Conservation (phyloP, 2,329 filamentous ascomycete species). For the Diplocarpon mali region DNA sequence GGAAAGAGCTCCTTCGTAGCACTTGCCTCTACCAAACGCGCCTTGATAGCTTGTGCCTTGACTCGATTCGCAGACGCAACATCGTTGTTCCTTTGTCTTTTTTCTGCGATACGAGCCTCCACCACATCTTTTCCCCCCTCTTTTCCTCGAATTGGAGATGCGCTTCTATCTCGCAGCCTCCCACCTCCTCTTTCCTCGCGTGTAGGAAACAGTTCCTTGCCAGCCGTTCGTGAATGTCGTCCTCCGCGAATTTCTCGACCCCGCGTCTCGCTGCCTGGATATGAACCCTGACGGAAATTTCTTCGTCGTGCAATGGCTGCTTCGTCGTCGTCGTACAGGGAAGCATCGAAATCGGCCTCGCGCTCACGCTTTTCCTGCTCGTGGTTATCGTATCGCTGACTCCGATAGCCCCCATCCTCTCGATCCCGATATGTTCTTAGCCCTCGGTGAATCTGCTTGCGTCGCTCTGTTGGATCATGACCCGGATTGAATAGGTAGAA, state of each 20-base stretch:
- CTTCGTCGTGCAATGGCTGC: conserved; percentile 26
- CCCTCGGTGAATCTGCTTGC: conserved; percentile 37
- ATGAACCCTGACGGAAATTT: conserved; percentile 26
- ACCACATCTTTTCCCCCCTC: conserved; percentile 34
- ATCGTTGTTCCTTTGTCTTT: conserved; percentile 10
- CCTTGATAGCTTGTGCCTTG: conserved; percentile 36
- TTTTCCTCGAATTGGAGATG: conserved; percentile 25
- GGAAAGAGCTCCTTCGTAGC: conserved; percentile 44
- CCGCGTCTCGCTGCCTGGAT: conserved; percentile 25
- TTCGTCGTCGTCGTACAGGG: conserved; percentile 70
- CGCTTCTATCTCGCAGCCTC: conserved; percentile 27
- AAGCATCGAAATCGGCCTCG: conserved; percentile 54
- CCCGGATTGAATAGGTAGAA: conserved; percentile 92
- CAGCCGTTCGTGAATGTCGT: conserved; percentile 9
- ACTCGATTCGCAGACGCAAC: conserved; percentile 31
- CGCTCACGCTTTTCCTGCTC: conserved; percentile 35
- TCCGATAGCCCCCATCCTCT: conserved; percentile 34
- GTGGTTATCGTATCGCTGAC: conserved; percentile 33
- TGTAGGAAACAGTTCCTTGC: conserved; percentile 53
- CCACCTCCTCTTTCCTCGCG: conserved; percentile 22
- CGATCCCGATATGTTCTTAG: conserved; percentile 51
- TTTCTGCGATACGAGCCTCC: conserved; percentile 4
- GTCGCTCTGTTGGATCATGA: conserved; percentile 67
- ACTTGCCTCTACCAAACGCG: conserved; percentile 13
- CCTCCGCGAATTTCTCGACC: conserved; percentile 11